These are phyloP conservation scores for Claviceps humidiphila DNA, from an alignment of 2,329 filamentous ascomycete genomes.

Conservation along the genomic window DNA sequence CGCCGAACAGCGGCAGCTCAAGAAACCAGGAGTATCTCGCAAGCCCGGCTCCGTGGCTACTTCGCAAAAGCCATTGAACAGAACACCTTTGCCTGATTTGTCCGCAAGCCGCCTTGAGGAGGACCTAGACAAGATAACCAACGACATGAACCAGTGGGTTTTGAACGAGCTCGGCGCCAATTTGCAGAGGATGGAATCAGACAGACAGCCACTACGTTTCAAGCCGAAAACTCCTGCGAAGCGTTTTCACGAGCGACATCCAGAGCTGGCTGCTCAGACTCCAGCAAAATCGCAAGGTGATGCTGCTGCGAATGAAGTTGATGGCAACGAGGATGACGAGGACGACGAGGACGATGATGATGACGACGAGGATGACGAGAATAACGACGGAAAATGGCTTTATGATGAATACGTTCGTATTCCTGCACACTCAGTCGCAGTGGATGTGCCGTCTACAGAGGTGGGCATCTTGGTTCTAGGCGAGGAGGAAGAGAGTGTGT, in stretches of 20 bases:
- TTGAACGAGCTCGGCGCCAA: constrained; percentile 44
- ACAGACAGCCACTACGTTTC: constrained; percentile 29
- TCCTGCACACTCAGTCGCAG: constrained; percentile 35
- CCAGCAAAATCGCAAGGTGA: constrained; percentile 10
- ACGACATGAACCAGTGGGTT: constrained; percentile 46
- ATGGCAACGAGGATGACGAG: constrained; percentile 26
- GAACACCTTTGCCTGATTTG: constrained; percentile 20
- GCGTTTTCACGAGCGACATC: constrained; percentile 43
- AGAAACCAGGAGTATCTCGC: constrained; percentile 20
- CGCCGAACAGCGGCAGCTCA: constrained; percentile 16
- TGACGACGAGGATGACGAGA: constrained; percentile 26
- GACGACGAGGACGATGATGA: constrained; percentile 31
- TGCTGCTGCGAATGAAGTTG: constrained; percentile 25
- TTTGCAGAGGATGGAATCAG: constrained; percentile 32
- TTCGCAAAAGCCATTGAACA: constrained; percentile 9
- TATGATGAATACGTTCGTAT: constrained; percentile 53
- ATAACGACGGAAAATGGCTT: constrained; percentile 42
- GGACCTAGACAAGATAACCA: constrained; percentile 36
- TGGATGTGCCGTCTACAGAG: constrained; percentile 33
- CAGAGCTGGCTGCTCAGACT: constrained; percentile 17
- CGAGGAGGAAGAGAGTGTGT: constrained; percentile 42
- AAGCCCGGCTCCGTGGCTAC: constrained; percentile 9
- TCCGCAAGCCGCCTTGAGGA: constrained; percentile 21
- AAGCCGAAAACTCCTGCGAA: constrained; percentile 42
- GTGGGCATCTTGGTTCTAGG: constrained; percentile 45